Percentiles rank a stretch among this genome's conserved stretches.
Evolutionary conservation across 768 basidiomycete species (phyloP).

Genomic region (Boletus rex-veris): DNA sequence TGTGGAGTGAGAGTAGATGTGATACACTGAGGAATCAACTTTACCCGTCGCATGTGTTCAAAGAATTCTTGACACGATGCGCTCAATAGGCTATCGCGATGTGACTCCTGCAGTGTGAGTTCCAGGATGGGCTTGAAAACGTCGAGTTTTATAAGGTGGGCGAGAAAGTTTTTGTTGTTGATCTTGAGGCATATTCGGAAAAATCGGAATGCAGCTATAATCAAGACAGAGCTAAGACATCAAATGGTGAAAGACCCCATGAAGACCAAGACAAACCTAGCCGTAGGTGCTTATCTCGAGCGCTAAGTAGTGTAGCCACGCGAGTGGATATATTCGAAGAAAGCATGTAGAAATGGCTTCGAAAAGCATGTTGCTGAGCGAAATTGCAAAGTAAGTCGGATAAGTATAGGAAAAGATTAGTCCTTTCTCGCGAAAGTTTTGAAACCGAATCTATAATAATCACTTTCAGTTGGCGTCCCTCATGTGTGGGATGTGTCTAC

Average conservation of each 20-base stretch:
- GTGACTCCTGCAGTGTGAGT: slow-evolving; percentile 76
- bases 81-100: slow-evolving; percentile 86
- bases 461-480: slow-evolving; percentile 2
- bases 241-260: slow-evolving; percentile 4
- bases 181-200: slow-evolving; percentile 82
- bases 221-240: slow-evolving; percentile 4
- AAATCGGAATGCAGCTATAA: slow-evolving; percentile 84
- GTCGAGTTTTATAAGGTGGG: slow-evolving; percentile 80
- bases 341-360: slow-evolving; percentile 87
- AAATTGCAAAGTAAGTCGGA: slow-evolving; percentile 91
- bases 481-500: background rate
- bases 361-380: slow-evolving; percentile 84
- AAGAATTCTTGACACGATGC: slow-evolving; percentile 97
- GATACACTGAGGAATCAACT: slow-evolving; percentile 19
- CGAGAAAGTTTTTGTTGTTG: slow-evolving; percentile 72
- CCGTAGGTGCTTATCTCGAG: slow-evolving; percentile 87
- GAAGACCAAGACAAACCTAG: slow-evolving; percentile 58
- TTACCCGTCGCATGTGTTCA: slow-evolving; percentile 83
- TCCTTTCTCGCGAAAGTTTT: slow-evolving; percentile 64
- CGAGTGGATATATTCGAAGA: slow-evolving; percentile 72
- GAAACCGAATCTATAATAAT: slow-evolving; percentile 45
- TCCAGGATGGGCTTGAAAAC: slow-evolving; percentile 80
- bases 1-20: slow-evolving; percentile 3
- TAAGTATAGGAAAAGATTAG: slow-evolving; percentile 83
- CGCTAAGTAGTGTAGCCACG: slow-evolving; percentile 72